phyloP scores from a whole-genome alignment of 2,329 filamentous ascomycete species.

The Phyllosticta paracitricarpa region DNA sequence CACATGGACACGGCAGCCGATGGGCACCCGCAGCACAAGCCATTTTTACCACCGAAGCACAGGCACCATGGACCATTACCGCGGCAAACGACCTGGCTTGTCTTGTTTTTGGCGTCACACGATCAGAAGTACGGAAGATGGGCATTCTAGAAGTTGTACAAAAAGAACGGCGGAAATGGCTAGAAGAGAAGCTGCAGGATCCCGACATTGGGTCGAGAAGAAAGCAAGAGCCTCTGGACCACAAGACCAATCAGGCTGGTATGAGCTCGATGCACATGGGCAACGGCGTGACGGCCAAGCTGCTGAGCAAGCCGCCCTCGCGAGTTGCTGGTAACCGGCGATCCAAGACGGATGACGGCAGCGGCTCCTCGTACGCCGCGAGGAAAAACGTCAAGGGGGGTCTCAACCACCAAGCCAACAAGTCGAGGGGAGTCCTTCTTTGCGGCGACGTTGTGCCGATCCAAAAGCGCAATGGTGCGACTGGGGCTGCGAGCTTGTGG shows the following conservation, averaged over 20 bases:
- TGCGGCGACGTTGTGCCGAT: slow-evolving; percentile 99
- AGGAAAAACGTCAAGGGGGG: slow-evolving; percentile 44
- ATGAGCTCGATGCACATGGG: slow-evolving; percentile 51
- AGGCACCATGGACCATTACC: slow-evolving; percentile 88
- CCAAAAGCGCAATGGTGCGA: slow-evolving; percentile 85
- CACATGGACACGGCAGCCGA: slow-evolving; percentile 80
- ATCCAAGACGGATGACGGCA: slow-evolving; percentile 56
- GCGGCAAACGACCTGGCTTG: slow-evolving; percentile 95
- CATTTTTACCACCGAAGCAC: slow-evolving; percentile 91
- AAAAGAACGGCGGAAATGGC: slow-evolving; percentile 77
- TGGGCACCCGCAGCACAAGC: slow-evolving; percentile 89
- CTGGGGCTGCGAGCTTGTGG: slow-evolving; percentile 90
- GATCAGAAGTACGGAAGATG: slow-evolving; percentile 85
- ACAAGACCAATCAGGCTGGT: slow-evolving; percentile 25
- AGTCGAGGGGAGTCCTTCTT: slow-evolving; percentile 78
- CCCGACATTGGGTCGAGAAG: slow-evolving; percentile 40
- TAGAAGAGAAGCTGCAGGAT: slow-evolving; percentile 71
- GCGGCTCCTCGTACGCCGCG: slow-evolving; percentile 34
- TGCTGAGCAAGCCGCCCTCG: slow-evolving; percentile 72
- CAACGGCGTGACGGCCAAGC: slow-evolving; percentile 75
- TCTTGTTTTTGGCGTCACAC: slow-evolving; percentile 97
- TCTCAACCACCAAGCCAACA: slow-evolving; percentile 59
- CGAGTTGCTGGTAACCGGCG: slow-evolving; percentile 44
- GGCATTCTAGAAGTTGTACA: slow-evolving; percentile 93
- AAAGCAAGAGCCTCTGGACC: slow-evolving; percentile 24